A percentile compares a stretch with the other conserved stretches of the same genome.
These are phyloP conservation scores for Hortiboletus campestris DNA, from an alignment of 768 basidiomycete genomes.

Conservation along the genomic window DNA sequence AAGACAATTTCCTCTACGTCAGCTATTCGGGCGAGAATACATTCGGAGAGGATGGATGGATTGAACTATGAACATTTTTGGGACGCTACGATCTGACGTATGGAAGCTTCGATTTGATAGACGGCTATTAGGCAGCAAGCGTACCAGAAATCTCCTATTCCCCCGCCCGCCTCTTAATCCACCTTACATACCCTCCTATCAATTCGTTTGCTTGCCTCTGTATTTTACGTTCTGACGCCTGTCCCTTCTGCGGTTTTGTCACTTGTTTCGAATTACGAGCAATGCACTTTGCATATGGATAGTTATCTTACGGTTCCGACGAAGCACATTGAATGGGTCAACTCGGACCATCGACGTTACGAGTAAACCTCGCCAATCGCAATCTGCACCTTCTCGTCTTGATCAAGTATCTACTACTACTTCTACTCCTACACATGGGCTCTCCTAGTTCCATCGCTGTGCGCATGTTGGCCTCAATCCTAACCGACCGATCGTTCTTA, in stretches of 20 bases:
- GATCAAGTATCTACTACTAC: too few species aligned
- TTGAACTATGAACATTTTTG: constrained; percentile 31
- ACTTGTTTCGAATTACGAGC: constrained; percentile 17
- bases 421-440: too few species aligned
- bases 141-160: constrained; percentile 15
- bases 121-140: constrained; percentile 28
- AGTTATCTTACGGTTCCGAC: neutral
- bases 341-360: neutral
- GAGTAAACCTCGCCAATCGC: neutral
- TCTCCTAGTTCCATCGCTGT: too few species aligned
- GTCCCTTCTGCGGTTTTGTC: constrained; percentile 1
- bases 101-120: constrained; percentile 25
- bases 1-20: constrained; percentile 98
- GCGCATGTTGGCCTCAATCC: neutral
- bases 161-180: constrained; percentile 15
- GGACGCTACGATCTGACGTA: constrained; percentile 21
- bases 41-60: constrained; percentile 55
- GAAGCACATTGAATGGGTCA: neutral
- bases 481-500: too few species aligned
- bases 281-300: constrained; percentile 21
- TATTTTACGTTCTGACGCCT: constrained; percentile 25
- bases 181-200: constrained; percentile 26
- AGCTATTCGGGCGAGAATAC: constrained; percentile 99
- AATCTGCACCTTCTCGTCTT: neutral
- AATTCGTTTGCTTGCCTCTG: constrained; percentile 25